These are phyloP conservation scores for Didymella keratinophila DNA, from an alignment of 2,329 filamentous ascomycete genomes.

Conservation along the genomic window DNA sequence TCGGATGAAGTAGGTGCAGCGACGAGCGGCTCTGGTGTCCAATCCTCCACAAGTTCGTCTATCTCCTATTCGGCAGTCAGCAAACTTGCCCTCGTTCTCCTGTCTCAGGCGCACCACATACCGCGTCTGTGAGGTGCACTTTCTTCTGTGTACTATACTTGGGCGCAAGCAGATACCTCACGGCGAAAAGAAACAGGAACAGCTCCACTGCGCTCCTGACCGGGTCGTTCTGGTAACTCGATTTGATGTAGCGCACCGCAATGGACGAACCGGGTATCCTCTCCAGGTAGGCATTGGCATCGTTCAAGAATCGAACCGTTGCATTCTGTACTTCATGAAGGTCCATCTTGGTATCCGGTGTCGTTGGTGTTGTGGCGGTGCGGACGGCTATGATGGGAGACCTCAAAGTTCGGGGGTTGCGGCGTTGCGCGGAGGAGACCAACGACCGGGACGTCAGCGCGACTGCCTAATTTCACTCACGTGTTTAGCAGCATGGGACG, in stretches of 20 bases:
- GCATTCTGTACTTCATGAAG: slow-evolving; percentile 63
- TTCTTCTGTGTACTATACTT: slow-evolving; percentile 92
- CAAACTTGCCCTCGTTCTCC: slow-evolving; percentile 1
- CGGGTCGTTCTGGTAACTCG: slow-evolving; percentile 97
- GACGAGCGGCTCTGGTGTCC: slow-evolving; percentile 93
- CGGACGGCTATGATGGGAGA: slow-evolving; percentile 2
- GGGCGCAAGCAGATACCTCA: slow-evolving; percentile 89
- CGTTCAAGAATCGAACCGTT: slow-evolving; percentile 62
- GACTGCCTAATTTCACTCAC: slow-evolving; percentile 25
- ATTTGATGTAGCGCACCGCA: slow-evolving; percentile 92
- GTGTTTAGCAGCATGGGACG: slow-evolving; percentile 3
- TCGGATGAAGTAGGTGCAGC: slow-evolving; percentile 76
- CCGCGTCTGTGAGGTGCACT: slow-evolving; percentile 86
- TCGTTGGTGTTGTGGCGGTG: slow-evolving; percentile 8
- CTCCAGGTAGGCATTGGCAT: slow-evolving; percentile 74
- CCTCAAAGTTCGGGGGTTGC: slow-evolving; percentile 28
- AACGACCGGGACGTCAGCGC: slow-evolving; percentile 1
- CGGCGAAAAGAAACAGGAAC: slow-evolving; percentile 92
- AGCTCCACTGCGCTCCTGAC: slow-evolving; percentile 92
- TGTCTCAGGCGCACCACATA: slow-evolving; percentile 41
- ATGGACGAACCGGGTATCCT: slow-evolving; percentile 94
- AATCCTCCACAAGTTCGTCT: slow-evolving; percentile 95
- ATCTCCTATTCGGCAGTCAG: slow-evolving; percentile 70
- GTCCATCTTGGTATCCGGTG: slow-evolving; percentile 56
- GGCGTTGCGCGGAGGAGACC: slow-evolving; percentile 35